Evolutionary conservation across 106 monocot genomes (phyloP), one percentile per base, ranked within the genome.

Genomic region (Amphibolis antarctica): DNA sequence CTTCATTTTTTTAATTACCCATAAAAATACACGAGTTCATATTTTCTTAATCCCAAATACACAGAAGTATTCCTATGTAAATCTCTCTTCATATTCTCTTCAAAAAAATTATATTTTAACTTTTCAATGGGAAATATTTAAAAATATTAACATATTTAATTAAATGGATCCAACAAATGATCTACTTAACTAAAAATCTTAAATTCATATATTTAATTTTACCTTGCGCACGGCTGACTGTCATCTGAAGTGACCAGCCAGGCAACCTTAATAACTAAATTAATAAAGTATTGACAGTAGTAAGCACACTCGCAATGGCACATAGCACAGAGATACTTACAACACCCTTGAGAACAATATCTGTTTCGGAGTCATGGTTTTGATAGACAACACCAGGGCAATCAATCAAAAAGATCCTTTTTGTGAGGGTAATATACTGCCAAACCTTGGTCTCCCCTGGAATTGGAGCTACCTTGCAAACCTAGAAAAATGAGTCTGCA

Each of bases 271-370:
- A n/a, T n/a, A n/a, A n/a, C n/a, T n/a, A n/a, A n/a, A n/a, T n/a
- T n/a, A n/a, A n/a, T n/a, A n/a, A n/a, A n/a, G n/a, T 49, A 19
- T 49, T 19, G 13, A 17, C n/a, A 49, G 12, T 10, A 49, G 18
- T 49, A 12, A 49, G 4, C 12, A 12, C 13, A 49, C 17, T 36
- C 4, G 4, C 7, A 36, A 7, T 36, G 7, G 36, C 36, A 36
- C 36, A 4, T 36, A 36, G 36, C 36, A 36, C 7, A 36, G 36
- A 50, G 64, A 60, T 47, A 71, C 89, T 72, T 82, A 94, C 93
- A 85, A 94, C 93, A 54, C 93, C 93, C 93, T 94, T 89, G 2
- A 94, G 81, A 55, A 94, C 93, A 68, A 94, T 80, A 79, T 94
- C 93, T 58, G 93, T 94, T 76, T 89, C 93, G 29, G 89, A 75